A percentile compares a stretch with the other conserved stretches of the same genome.
Conservation (phyloP, 495 filamentous ascomycete genomes). For the Talaromyces borbonicus region DNA sequence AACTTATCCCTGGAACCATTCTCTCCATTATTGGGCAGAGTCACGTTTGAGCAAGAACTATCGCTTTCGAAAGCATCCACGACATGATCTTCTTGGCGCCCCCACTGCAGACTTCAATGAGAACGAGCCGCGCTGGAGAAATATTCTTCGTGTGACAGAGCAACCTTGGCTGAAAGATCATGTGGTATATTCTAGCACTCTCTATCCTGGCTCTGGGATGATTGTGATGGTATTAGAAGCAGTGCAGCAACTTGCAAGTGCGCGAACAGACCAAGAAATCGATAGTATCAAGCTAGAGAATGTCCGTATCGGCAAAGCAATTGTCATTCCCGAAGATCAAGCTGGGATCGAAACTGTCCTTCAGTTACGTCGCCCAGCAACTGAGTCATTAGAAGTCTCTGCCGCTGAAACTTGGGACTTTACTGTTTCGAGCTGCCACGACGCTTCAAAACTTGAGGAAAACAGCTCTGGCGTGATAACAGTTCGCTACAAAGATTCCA, state of each 20-base stretch:
- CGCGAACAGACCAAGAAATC: background rate
- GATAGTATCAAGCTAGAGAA: background rate
- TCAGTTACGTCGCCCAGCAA: background rate
- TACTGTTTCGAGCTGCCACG: background rate
- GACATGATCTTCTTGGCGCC: slow-evolving; percentile 21
- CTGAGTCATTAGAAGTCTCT: background rate
- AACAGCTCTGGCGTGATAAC: background rate
- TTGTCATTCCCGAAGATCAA: slow-evolving; percentile 1
- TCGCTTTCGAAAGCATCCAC: slow-evolving; percentile 16
- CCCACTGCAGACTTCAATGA: slow-evolving; percentile 17
- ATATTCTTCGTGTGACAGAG: slow-evolving; percentile 21
- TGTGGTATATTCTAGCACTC: slow-evolving; percentile 13
- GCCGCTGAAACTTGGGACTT: background rate
- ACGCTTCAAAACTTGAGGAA: background rate
- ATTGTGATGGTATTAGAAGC: slow-evolving; percentile 29
- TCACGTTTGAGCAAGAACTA: slow-evolving; percentile 18
- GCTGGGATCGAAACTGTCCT: background rate
- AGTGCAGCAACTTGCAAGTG: background rate
- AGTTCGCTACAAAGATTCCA: background rate
- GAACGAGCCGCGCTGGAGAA: slow-evolving; percentile 24
- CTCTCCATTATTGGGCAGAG: slow-evolving; percentile 23
- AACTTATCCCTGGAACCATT: slow-evolving; percentile 25
- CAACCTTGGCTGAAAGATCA: slow-evolving; percentile 24
- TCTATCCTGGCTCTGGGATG: slow-evolving; percentile 28
- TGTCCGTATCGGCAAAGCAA: background rate